phyloP scores from a whole-genome alignment of 306 rosid genomes.

The Inga laurina region DNA sequence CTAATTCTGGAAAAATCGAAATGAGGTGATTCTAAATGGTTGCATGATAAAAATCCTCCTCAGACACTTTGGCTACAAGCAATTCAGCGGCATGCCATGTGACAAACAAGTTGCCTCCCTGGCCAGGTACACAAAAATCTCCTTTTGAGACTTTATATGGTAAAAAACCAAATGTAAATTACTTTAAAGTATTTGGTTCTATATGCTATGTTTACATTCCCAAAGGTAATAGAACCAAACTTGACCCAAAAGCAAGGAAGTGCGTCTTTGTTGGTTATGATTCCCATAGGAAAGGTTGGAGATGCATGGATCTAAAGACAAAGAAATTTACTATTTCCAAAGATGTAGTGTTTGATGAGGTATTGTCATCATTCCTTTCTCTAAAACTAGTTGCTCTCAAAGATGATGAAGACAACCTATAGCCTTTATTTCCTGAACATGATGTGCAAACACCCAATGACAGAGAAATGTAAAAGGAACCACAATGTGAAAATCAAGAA shows the following conservation, averaged over 20 bases:
- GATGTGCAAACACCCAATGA: background rate
- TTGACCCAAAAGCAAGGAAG: no score
- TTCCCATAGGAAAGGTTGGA: background rate
- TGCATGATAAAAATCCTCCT: background rate
- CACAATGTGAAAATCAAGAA: background rate
- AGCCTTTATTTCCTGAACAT: background rate
- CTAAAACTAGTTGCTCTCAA: background rate
- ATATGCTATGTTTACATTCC: no score
- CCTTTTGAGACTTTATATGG: constrained; percentile 1
- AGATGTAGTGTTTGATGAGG: background rate
- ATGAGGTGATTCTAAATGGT: no score
- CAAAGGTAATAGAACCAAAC: no score
- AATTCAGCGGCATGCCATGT: background rate
- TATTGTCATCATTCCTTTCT: background rate
- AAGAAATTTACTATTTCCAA: background rate
- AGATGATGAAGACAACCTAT: background rate
- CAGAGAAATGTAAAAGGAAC: background rate
- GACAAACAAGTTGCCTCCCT: constrained; percentile 8
- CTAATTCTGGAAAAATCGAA: no score
- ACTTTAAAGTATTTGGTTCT: no score
- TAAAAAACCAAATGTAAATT: constrained; percentile 12
- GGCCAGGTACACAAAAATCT: background rate
- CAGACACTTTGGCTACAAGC: background rate
- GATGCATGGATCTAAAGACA: background rate
- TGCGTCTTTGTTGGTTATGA: background rate